Evolutionary conservation across 2,329 filamentous ascomycete species (phyloP), one percentile per base, ranked within the genome.

Genomic region (Hypoxylon sp.): DNA sequence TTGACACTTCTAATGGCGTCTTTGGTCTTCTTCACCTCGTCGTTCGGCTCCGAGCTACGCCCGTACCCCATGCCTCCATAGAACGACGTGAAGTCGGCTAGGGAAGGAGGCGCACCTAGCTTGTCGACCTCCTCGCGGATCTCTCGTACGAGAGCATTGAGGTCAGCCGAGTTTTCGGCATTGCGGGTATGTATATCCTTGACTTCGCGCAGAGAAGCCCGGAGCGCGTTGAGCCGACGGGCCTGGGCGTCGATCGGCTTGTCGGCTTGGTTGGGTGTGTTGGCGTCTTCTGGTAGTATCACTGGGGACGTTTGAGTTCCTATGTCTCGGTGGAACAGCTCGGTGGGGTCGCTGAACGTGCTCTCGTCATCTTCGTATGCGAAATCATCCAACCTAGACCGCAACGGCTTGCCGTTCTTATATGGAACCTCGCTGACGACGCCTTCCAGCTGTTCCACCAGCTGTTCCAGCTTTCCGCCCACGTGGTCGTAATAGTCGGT

Each of bases 271-370:
- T 41, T 48, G 23, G 31, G 20, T 7, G 16, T 19, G 8, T 23
- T 21, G 15, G 44, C 34, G 12, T 20, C 62, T 34, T 41, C 67
- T 62, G 34, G 65, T 63, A 15, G 62, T 4, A 75, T 73, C 3
- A 77, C 77, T 2, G 76, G 68, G 0, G 83, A 85, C 0, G 90
- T 94, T 70, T 94, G 90, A 1, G 89, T 89, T 57, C 88, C 89
- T 52, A 90, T 81, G 66, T 94, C 90, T 34, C 89, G 83, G 69
- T 92, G 89, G 71, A 90, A 94, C 55, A 92, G 81, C 69, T 93
- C 89, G 1, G 87, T 85, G 1, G 90, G 89, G 62, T 87, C 84
- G 54, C 81, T 80, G 50, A 73, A 76, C 17, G 78, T 79, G 63
- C 75, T 79, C n/a, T 69, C 70, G 31, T 68, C 62, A 51, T 73